Evolutionary conservation across 495 filamentous ascomycete genomes (phyloP).

Genomic region (Aspergillus carlsbadensis): DNA sequence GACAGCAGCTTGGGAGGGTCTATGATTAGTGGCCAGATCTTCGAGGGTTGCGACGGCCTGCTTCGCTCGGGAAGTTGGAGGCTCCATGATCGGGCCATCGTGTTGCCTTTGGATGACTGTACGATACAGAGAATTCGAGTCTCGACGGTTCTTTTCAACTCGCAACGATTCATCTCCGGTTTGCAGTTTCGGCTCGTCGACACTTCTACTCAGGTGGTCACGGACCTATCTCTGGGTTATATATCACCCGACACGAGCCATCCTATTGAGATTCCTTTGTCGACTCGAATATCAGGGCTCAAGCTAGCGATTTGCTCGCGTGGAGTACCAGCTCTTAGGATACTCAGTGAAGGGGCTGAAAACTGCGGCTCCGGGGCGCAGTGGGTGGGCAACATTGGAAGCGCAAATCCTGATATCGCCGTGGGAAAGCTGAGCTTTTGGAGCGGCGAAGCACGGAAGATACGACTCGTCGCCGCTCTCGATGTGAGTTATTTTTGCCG

Average conservation of each 20-base stretch:
- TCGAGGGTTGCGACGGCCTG: background rate
- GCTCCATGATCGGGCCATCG: background rate
- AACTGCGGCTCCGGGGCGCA: background rate
- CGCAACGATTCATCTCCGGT: slow-evolving; percentile 1
- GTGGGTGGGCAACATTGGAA: background rate
- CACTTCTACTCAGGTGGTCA: background rate
- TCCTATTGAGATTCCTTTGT: background rate
- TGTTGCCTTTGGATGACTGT: background rate
- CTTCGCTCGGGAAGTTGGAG: background rate
- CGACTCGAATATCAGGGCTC: background rate
- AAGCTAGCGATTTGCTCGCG: background rate
- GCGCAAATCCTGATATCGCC: background rate
- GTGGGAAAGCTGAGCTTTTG: background rate
- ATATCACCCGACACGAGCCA: background rate
- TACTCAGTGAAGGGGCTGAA: background rate
- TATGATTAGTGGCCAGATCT: background rate
- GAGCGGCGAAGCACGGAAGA: background rate
- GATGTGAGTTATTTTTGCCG: no score
- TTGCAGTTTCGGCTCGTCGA: background rate
- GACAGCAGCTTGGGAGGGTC: background rate
- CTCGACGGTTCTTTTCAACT: background rate
- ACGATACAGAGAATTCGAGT: background rate
- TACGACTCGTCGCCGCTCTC: background rate
- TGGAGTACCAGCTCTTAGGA: background rate
- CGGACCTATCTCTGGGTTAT: background rate